phyloP scores from a whole-genome alignment of 1,284 basidiomycete species.

The Apiotrichum akiyoshidainum region DNA sequence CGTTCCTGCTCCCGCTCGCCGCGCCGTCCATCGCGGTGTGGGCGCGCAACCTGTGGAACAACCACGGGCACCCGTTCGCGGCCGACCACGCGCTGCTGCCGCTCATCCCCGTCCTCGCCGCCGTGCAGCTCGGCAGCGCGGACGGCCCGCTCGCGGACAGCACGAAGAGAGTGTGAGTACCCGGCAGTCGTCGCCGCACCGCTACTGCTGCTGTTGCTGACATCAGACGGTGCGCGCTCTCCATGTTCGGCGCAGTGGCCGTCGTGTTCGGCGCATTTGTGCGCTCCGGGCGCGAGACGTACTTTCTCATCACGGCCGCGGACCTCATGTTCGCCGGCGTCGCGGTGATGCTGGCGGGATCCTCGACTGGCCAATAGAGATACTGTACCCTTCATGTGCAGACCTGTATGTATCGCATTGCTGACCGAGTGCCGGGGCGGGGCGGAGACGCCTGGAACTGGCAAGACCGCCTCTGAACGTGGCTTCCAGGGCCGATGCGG shows the following conservation, averaged over 20 bases:
- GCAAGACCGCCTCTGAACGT: too few relatives aligned
- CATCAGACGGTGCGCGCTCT: background rate
- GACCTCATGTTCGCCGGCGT: too few relatives aligned
- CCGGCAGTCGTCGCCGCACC: too few relatives aligned
- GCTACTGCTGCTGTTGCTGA: background rate
- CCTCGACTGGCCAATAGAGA: too few relatives aligned
- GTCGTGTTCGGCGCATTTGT: background rate
- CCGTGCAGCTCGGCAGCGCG: constrained; percentile 54
- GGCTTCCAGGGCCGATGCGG: too few relatives aligned
- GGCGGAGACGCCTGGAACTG: too few relatives aligned
- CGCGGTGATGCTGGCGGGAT: too few relatives aligned
- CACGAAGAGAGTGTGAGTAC: constrained; percentile 46
- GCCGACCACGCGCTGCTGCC: constrained; percentile 28
- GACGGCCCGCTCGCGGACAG: constrained; percentile 49
- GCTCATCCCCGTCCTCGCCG: constrained; percentile 21
- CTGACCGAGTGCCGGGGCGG: too few relatives aligned
- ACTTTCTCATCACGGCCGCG: too few relatives aligned
- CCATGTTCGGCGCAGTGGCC: background rate
- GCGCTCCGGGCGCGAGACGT: background rate
- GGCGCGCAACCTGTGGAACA: constrained; percentile 64
- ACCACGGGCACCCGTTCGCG: constrained; percentile 24
- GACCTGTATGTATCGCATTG: too few relatives aligned
- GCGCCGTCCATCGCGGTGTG: constrained; percentile 82
- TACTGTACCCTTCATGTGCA: too few relatives aligned
- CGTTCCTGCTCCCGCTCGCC: constrained; percentile 74